Evolutionary conservation across 2,329 filamentous ascomycete genomes (phyloP).

Genomic region (Hypoxylon sp.): DNA sequence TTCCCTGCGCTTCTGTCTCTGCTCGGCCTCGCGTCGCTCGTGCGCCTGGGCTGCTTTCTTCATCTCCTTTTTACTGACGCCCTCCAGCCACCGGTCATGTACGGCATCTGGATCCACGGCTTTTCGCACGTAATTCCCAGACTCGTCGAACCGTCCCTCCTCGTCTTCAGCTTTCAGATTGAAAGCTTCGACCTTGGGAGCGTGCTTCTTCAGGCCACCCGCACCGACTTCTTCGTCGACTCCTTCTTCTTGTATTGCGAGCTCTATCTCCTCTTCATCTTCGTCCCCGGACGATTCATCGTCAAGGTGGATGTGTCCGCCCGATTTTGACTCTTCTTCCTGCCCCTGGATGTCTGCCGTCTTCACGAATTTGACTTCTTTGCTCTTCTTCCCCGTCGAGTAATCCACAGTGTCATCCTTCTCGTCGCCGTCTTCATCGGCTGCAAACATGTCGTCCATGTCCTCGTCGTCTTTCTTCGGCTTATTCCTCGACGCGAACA

Average conservation of each 20-base stretch:
- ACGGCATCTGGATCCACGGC: conserved; percentile 89
- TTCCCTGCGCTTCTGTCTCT: conserved; percentile 76
- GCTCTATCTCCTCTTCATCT: conserved; percentile 79
- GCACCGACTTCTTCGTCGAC: conserved; percentile 91
- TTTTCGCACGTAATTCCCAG: conserved; percentile 92
- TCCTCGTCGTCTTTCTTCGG: conserved; percentile 68
- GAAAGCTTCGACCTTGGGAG: conserved; percentile 95
- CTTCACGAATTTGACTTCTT: conserved; percentile 74
- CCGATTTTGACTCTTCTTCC: conserved; percentile 78
- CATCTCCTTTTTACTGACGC: conserved; percentile 94
- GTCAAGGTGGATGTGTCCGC: conserved; percentile 77
- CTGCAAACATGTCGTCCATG: conserved; percentile 89
- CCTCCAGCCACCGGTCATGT: conserved; percentile 94
- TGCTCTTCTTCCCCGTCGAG: conserved; percentile 70
- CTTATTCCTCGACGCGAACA: conserved; percentile 48
- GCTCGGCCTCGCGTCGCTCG: conserved; percentile 85
- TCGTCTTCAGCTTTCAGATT: conserved; percentile 93
- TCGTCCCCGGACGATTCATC: conserved; percentile 69
- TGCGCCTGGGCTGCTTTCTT: conserved; percentile 88
- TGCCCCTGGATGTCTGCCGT: conserved; percentile 81
- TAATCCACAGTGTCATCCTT: conserved; percentile 67
- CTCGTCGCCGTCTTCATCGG: conserved; percentile 69
- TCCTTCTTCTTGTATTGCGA: conserved; percentile 81
- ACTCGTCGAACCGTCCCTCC: conserved; percentile 91
- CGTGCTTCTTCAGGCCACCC: conserved; percentile 91